Evolutionary conservation across 2,329 filamentous ascomycete species (phyloP).

Genomic region (Colletotrichum neosansevieriae): DNA sequence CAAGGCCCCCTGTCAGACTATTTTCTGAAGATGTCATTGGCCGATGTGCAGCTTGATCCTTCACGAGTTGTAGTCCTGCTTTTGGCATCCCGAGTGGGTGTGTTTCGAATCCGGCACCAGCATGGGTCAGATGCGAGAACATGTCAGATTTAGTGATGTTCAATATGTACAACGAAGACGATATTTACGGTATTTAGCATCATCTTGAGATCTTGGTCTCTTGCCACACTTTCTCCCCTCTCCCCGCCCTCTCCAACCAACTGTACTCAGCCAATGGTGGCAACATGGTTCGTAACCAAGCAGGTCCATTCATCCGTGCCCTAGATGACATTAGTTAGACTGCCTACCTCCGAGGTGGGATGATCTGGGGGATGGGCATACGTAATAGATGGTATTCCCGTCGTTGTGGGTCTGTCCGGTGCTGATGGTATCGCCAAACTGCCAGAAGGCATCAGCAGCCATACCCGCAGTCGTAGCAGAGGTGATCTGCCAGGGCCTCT

Average conservation of each 20-base stretch:
- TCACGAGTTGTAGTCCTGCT: not conserved
- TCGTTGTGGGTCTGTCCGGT: constrained; percentile 57
- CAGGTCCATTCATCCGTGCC: constrained; percentile 55
- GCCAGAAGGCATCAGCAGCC: constrained; percentile 55
- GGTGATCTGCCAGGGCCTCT: constrained; percentile 60
- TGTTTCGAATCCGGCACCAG: too few relatives aligned
- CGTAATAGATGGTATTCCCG: constrained; percentile 59
- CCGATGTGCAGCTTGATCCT: too few relatives aligned
- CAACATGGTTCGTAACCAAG: constrained; percentile 58
- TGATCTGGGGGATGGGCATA: too few relatives aligned
- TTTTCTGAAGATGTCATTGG: not conserved
- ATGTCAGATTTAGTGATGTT: too few relatives aligned
- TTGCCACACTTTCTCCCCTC: not conserved
- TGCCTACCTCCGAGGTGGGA: too few relatives aligned
- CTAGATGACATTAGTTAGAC: too few relatives aligned
- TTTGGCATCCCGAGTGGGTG: not conserved
- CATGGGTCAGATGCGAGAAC: too few relatives aligned
- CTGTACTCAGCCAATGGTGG: constrained; percentile 20
- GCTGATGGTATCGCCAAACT: constrained; percentile 56
- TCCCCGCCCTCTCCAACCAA: not conserved
- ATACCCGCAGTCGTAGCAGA: constrained; percentile 49
- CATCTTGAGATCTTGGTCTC: not conserved
- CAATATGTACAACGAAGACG: constrained; percentile 23
- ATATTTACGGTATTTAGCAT: not conserved
- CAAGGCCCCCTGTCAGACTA: not conserved